A percentile compares a stretch with the other conserved stretches of the same genome.
phyloP scores from a whole-genome alignment of 2,329 filamentous ascomycete genomes.

The Colletotrichum salicis region DNA sequence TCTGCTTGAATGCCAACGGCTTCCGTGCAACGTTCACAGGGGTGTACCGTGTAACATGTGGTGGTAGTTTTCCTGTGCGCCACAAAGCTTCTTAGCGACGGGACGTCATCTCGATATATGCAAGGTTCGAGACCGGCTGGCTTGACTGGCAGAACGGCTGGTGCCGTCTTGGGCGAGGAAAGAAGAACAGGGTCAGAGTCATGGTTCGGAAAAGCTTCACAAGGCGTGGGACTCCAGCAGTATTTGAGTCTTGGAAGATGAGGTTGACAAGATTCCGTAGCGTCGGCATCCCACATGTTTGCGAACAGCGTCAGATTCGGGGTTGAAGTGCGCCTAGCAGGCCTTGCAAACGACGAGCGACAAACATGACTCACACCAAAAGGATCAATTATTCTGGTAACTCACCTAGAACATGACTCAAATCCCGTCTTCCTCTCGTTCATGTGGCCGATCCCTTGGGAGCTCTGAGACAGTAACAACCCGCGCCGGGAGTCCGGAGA shows the following conservation, averaged over 20 bases:
- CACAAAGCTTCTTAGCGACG: neutral
- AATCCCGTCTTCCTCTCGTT: neutral
- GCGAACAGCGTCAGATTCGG: neutral
- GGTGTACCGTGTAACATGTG: constrained; percentile 5
- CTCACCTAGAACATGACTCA: no score
- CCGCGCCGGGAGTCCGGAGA: neutral
- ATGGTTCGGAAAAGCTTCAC: neutral
- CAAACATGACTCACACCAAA: neutral
- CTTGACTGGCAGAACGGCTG: neutral
- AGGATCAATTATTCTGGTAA: neutral
- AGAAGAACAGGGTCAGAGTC: neutral
- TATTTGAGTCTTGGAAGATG: neutral
- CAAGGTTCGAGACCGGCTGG: neutral
- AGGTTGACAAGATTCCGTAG: neutral
- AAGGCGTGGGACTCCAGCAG: neutral
- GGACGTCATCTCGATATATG: neutral
- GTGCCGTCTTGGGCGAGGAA: neutral
- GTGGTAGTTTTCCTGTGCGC: neutral
- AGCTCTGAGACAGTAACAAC: neutral
- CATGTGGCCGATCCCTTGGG: no score
- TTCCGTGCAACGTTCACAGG: neutral
- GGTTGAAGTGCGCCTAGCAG: neutral
- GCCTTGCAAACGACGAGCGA: neutral
- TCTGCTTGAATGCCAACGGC: neutral
- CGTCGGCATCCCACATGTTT: neutral